Base-by-base conservation (phyloP, 495 filamentous ascomycete genomes). In the Xeromyces bisporus region DNA sequence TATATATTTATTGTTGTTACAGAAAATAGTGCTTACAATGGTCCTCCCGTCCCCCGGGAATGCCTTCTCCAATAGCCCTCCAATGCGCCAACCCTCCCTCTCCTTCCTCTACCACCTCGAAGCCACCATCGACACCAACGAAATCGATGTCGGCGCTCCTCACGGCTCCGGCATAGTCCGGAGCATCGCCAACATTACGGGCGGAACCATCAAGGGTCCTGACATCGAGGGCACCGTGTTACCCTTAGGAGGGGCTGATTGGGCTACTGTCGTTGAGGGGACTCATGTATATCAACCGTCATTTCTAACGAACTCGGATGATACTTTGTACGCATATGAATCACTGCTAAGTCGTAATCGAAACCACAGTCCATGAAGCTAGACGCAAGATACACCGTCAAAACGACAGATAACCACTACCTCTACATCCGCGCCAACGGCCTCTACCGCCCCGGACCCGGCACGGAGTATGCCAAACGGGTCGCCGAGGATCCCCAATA, bases 281-380 rank as follows among this genome's bases (percentile, higher is more conserved):
- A 53, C 47, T 2, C 50, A 53, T 29, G 44, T 53, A 33, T n/a
- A n/a, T n/a, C n/a, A n/a, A n/a, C n/a, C n/a, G n/a, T n/a, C n/a
- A n/a, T n/a, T n/a, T n/a, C n/a, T n/a, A n/a, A n/a, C n/a, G n/a
- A n/a, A n/a, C n/a, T n/a, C n/a, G n/a, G n/a, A n/a, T n/a, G n/a
- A n/a, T n/a, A n/a, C n/a, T n/a, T n/a, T n/a, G n/a, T n/a, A n/a
- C n/a, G n/a, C n/a, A n/a, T n/a, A n/a, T n/a, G n/a, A n/a, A n/a
- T n/a, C n/a, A n/a, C n/a, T n/a, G n/a, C n/a, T n/a, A n/a, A n/a
- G n/a, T n/a, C n/a, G n/a, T n/a, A n/a, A n/a, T n/a, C n/a, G n/a
- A n/a, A n/a, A n/a, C n/a, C n/a, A 29, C 13, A 55, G 48, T 52
- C 46, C 17, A 55, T 53, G 49, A 46, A 38, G 1, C 41, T 55